Base-by-base conservation (phyloP, 805 yeast species). In the Wickerhamomyces subpelliculosus region DNA sequence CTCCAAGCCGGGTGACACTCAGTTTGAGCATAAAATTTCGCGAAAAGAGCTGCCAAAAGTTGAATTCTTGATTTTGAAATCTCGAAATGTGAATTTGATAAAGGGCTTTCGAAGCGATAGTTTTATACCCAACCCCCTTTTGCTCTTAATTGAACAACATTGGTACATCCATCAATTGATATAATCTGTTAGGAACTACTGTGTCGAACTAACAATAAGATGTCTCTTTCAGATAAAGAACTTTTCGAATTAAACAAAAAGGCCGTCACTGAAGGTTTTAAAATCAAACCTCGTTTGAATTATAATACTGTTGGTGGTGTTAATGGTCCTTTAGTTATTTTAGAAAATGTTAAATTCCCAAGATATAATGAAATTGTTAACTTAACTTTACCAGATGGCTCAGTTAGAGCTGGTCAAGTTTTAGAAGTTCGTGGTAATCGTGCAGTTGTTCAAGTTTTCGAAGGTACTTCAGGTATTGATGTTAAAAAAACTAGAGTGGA, bases 391-490 rank as follows among this genome's bases (percentile, higher is more conserved):
- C 98, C 98, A 35, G 98, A 94, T 61, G 98, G 99, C 10, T 65
- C 93, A 17, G 68, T 71, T 36, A 84, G 98, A 67, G 95, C 95
- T 42, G 99, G 99, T 57, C 97, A 93, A 67, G 99, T 93, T 19
- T 75, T 93, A 58, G 99, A 93, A 68, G 97, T 94, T 42, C 83
- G 94, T 67, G 98, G 98, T 46, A 79, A 84, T 55, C 83, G 93
- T 61, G 99, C 99, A 39, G 79, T 93, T 63, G 99, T 93, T 37
- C 99, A 93, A 74, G 99, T 93, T 36, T 93, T 93, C 60, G 97
- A 93, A 70, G 99, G 99, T 58, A 93, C 99, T 37, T 83, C 96
- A 5, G 99, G 98, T 57, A 86, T 93, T 53, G 99, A 93, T 71
- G 97, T 93, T 46, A 89, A 93, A 70, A 93, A 89, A 70, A 93